Evolutionary conservation across 192 early-diverging fungal species (phyloP).

Genomic region (Rhizoclosmatium globosum): DNA sequence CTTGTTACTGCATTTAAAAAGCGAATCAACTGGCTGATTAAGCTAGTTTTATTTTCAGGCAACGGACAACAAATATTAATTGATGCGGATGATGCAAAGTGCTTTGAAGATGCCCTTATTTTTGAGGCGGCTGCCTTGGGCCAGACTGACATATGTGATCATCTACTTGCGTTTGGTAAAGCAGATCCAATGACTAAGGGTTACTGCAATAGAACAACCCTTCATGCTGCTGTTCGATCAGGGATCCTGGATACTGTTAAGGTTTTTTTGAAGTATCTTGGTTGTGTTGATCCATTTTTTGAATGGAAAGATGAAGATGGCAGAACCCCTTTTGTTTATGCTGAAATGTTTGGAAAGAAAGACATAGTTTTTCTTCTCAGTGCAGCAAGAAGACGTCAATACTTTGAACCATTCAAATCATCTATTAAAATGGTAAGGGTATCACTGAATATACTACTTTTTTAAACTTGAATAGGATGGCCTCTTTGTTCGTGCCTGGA

Average conservation of each 20-base stretch:
- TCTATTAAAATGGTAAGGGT: not conserved
- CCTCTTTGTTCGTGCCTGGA: not conserved
- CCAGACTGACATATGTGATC: not conserved
- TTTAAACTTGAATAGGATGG: not conserved
- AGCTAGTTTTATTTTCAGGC: not conserved
- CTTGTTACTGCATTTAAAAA: not conserved
- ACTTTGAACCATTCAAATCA: not conserved
- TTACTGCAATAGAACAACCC: not conserved
- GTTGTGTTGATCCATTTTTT: not conserved
- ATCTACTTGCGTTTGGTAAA: not conserved
- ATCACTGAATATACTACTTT: no score
- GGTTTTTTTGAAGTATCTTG: not conserved
- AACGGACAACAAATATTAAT: not conserved
- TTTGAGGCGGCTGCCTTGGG: not conserved
- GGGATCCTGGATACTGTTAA: not conserved
- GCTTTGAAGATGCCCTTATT: not conserved
- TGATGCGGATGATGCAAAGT: not conserved
- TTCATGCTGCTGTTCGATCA: not conserved
- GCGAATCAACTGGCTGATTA: not conserved
- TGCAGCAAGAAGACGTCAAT: not conserved
- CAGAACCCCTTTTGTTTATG: not conserved
- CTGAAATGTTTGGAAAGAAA: not conserved
- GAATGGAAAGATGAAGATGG: not conserved
- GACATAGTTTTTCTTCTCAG: not conserved
- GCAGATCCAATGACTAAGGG: not conserved